Evolutionary conservation across 805 yeast genomes (phyloP), one percentile per base, ranked within the genome.

Genomic region (Starmerella powellii): DNA sequence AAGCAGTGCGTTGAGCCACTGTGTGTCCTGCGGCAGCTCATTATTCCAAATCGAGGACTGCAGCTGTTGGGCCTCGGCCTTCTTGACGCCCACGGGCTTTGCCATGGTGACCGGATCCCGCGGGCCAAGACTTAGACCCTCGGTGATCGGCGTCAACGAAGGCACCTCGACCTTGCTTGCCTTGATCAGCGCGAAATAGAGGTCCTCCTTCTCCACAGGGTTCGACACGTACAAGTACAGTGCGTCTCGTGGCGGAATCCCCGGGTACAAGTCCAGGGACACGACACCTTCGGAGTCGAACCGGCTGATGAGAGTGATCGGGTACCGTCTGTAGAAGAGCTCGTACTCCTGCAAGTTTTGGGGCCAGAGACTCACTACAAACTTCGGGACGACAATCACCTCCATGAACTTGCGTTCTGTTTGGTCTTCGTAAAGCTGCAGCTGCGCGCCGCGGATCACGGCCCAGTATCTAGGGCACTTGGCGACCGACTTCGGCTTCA

Each of bases 1-100:
- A 12, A 82, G 51, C 2, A 87, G 47, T 0, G 95, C 95, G 61
- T 91, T 91, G 18, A 91, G 60, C 98, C 97, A 91, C 55, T 82
- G 76, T 0, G 93, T 76, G 18, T 83, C 80, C 23, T 80, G 61
- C 54, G 85, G 91, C 2, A 84, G 85, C 52, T 83, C 93, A 0
- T 87, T 74, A 1, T 94, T 78, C 56, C 87, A 81, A 31, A 87
- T 61, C 1, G 79, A 72, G 50, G 80, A 86, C 40, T 85, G 81
- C 48, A 91, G 64, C 37, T 72, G 73, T 41, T 84, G 69, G 68
- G 81, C 74, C 55, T 85, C 83, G 2, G 70, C 64, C 0, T 93
- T 82, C 30, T 70, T 71, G 53, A 76, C 78, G 55, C 80, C 84
- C 30, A 80, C 64, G 0, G 95, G 74, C 46, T 72, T 71, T 0